Evolutionary conservation across 768 basidiomycete genomes (phyloP).

Genomic region (Calvatia gigantea): DNA sequence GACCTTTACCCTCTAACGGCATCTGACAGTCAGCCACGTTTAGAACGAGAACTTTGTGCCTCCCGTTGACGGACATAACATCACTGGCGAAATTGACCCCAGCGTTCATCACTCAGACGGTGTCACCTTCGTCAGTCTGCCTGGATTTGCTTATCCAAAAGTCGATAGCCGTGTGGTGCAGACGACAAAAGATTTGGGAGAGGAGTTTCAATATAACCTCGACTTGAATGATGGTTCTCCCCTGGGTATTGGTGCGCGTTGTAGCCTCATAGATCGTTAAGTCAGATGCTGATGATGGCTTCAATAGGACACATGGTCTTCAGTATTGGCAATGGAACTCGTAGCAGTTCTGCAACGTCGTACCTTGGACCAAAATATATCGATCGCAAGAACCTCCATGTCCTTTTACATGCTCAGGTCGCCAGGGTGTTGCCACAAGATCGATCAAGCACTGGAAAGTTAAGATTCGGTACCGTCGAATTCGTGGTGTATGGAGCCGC

Average conservation of each 20-base stretch:
- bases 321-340: constrained; percentile 14
- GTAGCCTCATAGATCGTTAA: background rate
- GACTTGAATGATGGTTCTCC: constrained; percentile 27
- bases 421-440: background rate
- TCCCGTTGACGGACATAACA: constrained; percentile 35
- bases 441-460: background rate
- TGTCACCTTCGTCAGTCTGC: constrained; percentile 26
- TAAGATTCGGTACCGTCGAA: background rate
- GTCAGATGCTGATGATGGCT: background rate
- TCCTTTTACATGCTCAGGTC: constrained; percentile 11
- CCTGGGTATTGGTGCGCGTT: constrained; percentile 18
- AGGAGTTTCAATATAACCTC: constrained; percentile 25
- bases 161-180: constrained; percentile 28
- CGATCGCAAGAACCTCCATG: constrained; percentile 19
- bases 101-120: constrained; percentile 31
- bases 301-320: background rate
- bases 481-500: background rate
- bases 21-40: background rate
- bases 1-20: background rate
- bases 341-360: constrained; percentile 20
- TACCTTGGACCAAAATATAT: constrained; percentile 18
- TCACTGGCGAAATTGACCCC: constrained; percentile 31
- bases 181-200: constrained; percentile 23
- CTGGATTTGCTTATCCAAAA: constrained; percentile 23
- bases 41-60: constrained; percentile 33